These are phyloP conservation scores for Spinacia oleracea DNA, from an alignment of 179 eudicot species.

Conservation along the genomic window DNA sequence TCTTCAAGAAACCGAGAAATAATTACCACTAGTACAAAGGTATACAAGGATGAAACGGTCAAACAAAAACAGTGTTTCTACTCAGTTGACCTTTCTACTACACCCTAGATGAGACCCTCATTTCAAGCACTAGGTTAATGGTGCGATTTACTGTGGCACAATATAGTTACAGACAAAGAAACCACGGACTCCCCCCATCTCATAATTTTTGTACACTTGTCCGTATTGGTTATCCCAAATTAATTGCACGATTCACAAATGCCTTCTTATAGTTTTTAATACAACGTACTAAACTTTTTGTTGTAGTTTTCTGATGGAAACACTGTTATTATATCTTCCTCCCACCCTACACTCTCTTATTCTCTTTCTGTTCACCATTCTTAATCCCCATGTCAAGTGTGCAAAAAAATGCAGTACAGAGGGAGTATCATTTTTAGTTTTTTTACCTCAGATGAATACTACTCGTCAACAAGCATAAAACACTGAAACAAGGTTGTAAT, in stretches of 20 bases:
- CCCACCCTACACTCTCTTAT: background rate
- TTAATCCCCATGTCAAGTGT: background rate
- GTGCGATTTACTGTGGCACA: background rate
- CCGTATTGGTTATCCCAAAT: background rate
- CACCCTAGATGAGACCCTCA: background rate
- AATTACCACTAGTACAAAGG: background rate
- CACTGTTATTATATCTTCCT: too few relatives aligned
- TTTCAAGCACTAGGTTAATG: background rate
- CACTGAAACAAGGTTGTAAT: too few relatives aligned
- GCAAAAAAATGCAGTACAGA: background rate
- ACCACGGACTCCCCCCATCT: background rate
- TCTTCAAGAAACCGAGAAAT: background rate
- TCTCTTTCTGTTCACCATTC: background rate
- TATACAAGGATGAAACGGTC: background rate
- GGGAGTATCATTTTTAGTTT: background rate
- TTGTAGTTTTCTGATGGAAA: too few relatives aligned
- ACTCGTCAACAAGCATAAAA: too few relatives aligned
- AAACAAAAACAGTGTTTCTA: background rate
- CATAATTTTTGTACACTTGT: background rate
- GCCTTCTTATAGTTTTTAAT: too few relatives aligned
- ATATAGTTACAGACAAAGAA: background rate
- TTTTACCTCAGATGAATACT: background rate
- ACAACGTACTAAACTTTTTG: too few relatives aligned
- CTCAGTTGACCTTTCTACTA: background rate
- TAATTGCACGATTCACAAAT: background rate